These are phyloP conservation scores for Dalbergia cochinchinensis DNA, from an alignment of 306 rosid species.

Conservation along the genomic window DNA sequence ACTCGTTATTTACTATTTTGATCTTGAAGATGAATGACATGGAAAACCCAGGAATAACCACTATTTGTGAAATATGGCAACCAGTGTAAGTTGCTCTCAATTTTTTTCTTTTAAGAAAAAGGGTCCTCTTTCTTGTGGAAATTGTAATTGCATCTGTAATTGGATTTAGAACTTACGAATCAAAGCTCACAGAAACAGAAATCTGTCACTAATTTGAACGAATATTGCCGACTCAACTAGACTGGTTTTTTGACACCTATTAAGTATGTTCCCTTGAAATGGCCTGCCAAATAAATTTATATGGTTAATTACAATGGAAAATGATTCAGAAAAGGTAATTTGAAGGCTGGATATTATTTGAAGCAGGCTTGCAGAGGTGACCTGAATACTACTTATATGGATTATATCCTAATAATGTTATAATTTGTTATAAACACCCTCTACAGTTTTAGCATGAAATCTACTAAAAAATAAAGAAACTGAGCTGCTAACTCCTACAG, in stretches of 20 bases:
- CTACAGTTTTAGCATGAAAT: slow-evolving; percentile 24
- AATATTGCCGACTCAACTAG: slow-evolving; percentile 4
- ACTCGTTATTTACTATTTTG: slow-evolving; percentile 66
- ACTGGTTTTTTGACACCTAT: slow-evolving; percentile 11
- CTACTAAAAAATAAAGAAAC: background rate
- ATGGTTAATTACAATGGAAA: background rate
- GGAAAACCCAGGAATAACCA: slow-evolving; percentile 53
- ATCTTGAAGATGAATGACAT: slow-evolving; percentile 62
- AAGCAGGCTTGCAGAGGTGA: slow-evolving; percentile 24
- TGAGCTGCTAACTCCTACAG: background rate
- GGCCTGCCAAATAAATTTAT: slow-evolving; percentile 25
- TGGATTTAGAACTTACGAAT: background rate
- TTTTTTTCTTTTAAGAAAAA: background rate
- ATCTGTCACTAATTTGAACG: slow-evolving; percentile 37
- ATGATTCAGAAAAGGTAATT: slow-evolving; percentile 6
- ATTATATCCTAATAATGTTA: background rate
- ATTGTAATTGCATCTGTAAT: slow-evolving; percentile 24
- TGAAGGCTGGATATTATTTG: slow-evolving; percentile 8
- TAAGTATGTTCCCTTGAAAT: background rate
- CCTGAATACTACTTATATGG: slow-evolving; percentile 17
- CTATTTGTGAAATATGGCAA: slow-evolving; percentile 51
- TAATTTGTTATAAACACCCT: slow-evolving; percentile 10
- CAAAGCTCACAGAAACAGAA: slow-evolving; percentile 30
- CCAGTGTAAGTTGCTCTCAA: slow-evolving; percentile 51
- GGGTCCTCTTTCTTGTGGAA: background rate